Evolutionary conservation across 2,329 filamentous ascomycete species (phyloP).

Genomic region (Teratosphaeria viscida): DNA sequence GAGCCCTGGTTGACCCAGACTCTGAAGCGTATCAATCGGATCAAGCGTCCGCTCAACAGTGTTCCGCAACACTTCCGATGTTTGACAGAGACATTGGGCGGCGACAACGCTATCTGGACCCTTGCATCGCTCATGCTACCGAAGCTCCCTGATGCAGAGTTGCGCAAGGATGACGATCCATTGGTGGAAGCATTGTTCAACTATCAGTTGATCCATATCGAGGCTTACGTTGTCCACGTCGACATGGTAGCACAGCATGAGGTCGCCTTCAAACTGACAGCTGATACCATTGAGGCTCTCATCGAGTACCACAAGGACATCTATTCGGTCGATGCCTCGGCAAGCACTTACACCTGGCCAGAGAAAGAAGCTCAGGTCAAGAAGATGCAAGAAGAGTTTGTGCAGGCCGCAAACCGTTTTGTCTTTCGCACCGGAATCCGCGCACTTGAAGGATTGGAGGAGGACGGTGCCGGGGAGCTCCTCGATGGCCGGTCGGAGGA

Average conservation of each 20-base stretch:
- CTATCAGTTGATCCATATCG: conserved; percentile 84
- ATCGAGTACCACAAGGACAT: conserved; percentile 95
- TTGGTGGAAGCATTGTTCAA: conserved; percentile 82
- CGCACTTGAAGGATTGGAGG: conserved; percentile 88
- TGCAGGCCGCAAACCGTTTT: conserved; percentile 94
- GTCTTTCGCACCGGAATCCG: conserved; percentile 83
- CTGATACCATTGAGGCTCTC: conserved; percentile 84
- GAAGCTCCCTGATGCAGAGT: conserved; percentile 75
- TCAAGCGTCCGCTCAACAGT: conserved; percentile 95
- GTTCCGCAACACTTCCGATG: conserved; percentile 92
- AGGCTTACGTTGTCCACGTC: conserved; percentile 97
- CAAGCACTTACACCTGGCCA: conserved; percentile 85
- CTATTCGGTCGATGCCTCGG: conserved; percentile 81
- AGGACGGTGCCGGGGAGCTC: conserved; percentile 89
- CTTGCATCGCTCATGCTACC: conserved; percentile 86
- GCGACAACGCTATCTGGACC: conserved; percentile 84
- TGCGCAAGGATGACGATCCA: conserved; percentile 71
- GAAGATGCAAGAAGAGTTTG: conserved; percentile 93
- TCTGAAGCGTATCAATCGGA: conserved; percentile 88
- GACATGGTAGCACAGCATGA: conserved; percentile 98
- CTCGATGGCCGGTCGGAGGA: conserved; percentile 86
- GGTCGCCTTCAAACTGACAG: conserved; percentile 94
- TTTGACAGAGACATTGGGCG: conserved; percentile 87
- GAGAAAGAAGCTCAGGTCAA: conserved; percentile 95
- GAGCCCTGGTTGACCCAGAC: conserved; percentile 96